These are phyloP conservation scores for Arthrobotrys musiformis DNA, from an alignment of 2,329 filamentous ascomycete genomes.

Conservation along the genomic window DNA sequence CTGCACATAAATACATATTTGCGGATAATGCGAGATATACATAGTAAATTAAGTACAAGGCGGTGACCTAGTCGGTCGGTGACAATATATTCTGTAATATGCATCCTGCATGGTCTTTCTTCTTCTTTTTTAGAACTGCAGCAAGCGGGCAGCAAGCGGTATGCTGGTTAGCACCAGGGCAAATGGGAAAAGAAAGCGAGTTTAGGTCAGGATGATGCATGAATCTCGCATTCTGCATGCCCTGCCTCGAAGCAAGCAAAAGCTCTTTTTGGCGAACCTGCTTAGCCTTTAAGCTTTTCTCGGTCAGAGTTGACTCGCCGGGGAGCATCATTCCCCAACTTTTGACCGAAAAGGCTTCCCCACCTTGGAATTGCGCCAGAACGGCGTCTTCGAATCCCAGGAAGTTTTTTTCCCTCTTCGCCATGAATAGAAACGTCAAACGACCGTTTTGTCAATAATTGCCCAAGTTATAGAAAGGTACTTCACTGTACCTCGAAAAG, in stretches of 20 bases:
- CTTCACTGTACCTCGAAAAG: no score
- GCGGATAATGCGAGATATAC: background rate
- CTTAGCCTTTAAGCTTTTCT: background rate
- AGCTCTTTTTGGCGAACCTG: background rate
- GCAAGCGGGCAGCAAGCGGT: background rate
- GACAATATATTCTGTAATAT: conserved; percentile 37
- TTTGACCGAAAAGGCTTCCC: conserved; percentile 6
- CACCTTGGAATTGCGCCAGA: conserved; percentile 36
- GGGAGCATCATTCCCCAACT: no score
- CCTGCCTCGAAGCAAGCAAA: background rate
- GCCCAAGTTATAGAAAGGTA: conserved; percentile 5
- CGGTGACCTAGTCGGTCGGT: conserved; percentile 24
- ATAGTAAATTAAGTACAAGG: background rate
- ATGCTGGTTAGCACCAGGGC: background rate
- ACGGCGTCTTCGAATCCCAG: conserved; percentile 1
- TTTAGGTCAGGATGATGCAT: conserved; percentile 49
- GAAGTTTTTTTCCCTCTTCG: background rate
- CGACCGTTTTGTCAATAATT: conserved; percentile 1
- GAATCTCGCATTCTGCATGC: conserved; percentile 47
- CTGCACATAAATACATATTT: background rate
- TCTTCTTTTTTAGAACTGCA: conserved; percentile 3
- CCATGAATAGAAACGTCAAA: conserved; percentile 29
- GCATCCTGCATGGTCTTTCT: conserved; percentile 36
- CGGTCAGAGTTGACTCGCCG: no score
- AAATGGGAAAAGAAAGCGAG: conserved; percentile 3